phyloP scores from a whole-genome alignment of 106 monocot species.

The Platanthera guangdongensis region DNA sequence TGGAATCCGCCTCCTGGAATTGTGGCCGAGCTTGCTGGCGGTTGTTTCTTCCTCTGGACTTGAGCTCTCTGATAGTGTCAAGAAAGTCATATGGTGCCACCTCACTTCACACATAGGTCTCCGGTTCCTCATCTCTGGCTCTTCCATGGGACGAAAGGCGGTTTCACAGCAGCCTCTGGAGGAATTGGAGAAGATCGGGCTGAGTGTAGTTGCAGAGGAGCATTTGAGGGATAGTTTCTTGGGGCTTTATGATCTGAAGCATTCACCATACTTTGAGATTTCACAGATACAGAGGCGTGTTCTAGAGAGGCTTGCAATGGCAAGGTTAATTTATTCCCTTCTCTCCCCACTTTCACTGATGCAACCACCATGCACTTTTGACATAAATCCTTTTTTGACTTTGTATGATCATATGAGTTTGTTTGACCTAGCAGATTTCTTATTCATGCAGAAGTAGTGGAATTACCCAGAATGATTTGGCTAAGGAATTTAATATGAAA shows the following conservation, averaged over 20 bases:
- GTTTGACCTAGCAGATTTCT: not conserved
- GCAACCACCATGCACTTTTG: not conserved
- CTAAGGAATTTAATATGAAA: slow-evolving; percentile 49
- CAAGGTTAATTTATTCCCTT: slow-evolving; percentile 29
- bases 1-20: slow-evolving; percentile 33
- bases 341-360: not conserved
- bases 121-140: slow-evolving; percentile 24
- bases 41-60: slow-evolving; percentile 23
- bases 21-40: slow-evolving; percentile 26
- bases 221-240: slow-evolving; percentile 47
- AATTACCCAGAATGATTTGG: slow-evolving; percentile 50
- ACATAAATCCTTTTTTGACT: not conserved
- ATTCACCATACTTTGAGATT: slow-evolving; percentile 24
- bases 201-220: slow-evolving; percentile 42
- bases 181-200: slow-evolving; percentile 24
- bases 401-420: not conserved
- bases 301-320: slow-evolving; percentile 43
- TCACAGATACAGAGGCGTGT: slow-evolving; percentile 29
- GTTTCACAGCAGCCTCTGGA: slow-evolving; percentile 15
- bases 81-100: slow-evolving; percentile 35
- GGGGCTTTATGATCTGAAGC: slow-evolving; percentile 56
- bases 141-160: slow-evolving; percentile 5
- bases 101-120: slow-evolving; percentile 34
- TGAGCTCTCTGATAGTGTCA: slow-evolving; percentile 15
- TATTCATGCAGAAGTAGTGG: slow-evolving; percentile 42